Evolutionary conservation across 106 monocot genomes (phyloP).

Genomic region (Dendrobium huoshanense): DNA sequence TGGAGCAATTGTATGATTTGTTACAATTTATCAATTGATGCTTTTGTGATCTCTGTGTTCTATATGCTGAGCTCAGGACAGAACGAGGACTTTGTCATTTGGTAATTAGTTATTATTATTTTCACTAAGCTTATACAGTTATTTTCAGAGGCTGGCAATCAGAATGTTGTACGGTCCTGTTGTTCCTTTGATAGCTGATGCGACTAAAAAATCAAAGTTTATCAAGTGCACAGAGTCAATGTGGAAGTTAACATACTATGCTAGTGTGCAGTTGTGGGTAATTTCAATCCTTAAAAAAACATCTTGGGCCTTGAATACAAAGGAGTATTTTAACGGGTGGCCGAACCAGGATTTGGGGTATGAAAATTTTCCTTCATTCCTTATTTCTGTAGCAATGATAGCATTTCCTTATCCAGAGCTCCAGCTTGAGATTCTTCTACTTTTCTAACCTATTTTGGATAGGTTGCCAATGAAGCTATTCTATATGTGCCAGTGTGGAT

Average conservation of each 20-base stretch:
- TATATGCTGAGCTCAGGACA: background rate
- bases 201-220: conserved; percentile 45
- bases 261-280: conserved; percentile 49
- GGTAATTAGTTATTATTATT: background rate
- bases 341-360: conserved; percentile 74
- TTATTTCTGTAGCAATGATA: background rate
- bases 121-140: background rate
- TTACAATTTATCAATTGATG: too few species aligned
- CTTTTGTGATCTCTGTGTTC: background rate
- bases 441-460: conserved; percentile 2
- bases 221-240: conserved; percentile 67
- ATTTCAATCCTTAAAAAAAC: conserved; percentile 47
- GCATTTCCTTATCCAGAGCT: background rate
- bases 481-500: conserved; percentile 97
- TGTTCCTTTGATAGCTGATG: conserved; percentile 27
- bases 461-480: conserved; percentile 76
- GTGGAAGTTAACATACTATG: conserved; percentile 87
- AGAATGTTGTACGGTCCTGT: conserved; percentile 20
- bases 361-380: conserved; percentile 14
- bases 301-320: conserved; percentile 61
- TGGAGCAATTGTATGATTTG: too few species aligned
- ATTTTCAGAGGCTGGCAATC: conserved; percentile 37
- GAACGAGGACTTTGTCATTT: background rate
- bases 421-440: background rate
- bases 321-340: conserved; percentile 70